phyloP scores from a whole-genome alignment of 371 early-diverging fungal genomes.

The Quaeritorhiza haematococci region DNA sequence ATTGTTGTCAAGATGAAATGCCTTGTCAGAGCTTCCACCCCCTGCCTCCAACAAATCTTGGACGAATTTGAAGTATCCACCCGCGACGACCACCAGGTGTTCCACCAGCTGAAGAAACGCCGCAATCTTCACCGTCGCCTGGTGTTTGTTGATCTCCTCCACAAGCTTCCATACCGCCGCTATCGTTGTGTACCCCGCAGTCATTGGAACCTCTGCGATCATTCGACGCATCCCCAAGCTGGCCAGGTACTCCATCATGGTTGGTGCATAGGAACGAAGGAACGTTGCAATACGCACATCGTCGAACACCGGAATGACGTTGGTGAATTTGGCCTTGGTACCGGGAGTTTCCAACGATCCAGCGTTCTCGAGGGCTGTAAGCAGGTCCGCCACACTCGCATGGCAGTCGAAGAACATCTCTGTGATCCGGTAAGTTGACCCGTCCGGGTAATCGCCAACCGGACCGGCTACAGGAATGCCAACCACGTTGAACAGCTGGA shows the following conservation, averaged over 20 bases:
- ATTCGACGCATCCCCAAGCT: conserved; percentile 23
- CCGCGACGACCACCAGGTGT: conserved; percentile 5
- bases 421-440: conserved; percentile 15
- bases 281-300: conserved; percentile 17
- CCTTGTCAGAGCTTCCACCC: not conserved
- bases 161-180: conserved; percentile 13
- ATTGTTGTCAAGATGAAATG: conserved; percentile 6
- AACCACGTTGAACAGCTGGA: conserved; percentile 24
- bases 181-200: conserved; percentile 16
- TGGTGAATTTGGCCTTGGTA: conserved; percentile 5
- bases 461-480: conserved; percentile 13
- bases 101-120: conserved; percentile 10
- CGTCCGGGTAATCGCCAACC: conserved; percentile 20
- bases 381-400: conserved; percentile 14
- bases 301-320: conserved; percentile 20
- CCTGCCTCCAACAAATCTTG: conserved; percentile 1
- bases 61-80: conserved; percentile 8
- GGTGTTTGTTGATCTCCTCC: conserved; percentile 8
- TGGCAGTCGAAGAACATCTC: conserved; percentile 14
- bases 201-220: conserved; percentile 19
- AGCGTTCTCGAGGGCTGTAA: conserved; percentile 8
- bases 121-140: conserved; percentile 5
- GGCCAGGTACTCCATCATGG: conserved; percentile 15
- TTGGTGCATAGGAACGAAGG: conserved; percentile 19
- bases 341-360: conserved; percentile 5